phyloP scores from a whole-genome alignment of 306 rosid genomes.

The Pyrus bretschneideri region DNA sequence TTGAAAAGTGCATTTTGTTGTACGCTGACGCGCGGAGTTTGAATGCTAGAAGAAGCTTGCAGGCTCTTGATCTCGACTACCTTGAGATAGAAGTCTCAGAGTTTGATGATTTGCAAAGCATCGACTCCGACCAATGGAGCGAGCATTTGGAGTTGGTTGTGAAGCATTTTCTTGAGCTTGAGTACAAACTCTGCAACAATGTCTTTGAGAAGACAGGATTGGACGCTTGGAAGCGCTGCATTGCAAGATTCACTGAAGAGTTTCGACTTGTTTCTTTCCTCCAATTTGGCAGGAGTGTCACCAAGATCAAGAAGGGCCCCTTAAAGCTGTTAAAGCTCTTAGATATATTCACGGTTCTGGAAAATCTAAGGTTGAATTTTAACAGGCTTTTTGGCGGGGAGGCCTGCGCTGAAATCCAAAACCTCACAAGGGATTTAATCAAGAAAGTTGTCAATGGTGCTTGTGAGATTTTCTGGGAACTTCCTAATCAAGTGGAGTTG shows the following conservation, averaged over 20 bases:
- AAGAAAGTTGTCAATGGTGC: conserved; percentile 52
- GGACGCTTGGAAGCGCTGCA: conserved; percentile 38
- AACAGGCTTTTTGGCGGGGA: conserved; percentile 56
- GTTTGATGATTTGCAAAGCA: conserved; percentile 21
- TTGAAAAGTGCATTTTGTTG: conserved; percentile 41
- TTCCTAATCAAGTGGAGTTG: conserved; percentile 70
- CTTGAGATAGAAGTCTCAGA: conserved; percentile 38
- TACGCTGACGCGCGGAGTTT: conserved; percentile 49
- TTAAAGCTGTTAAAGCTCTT: conserved; percentile 67
- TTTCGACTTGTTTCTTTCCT: conserved; percentile 61
- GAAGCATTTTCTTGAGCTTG: conserved; percentile 42
- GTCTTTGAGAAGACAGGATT: conserved; percentile 46
- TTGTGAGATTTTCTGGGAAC: conserved; percentile 64
- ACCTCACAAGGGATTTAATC: conserved; percentile 59
- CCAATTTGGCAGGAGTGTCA: conserved; percentile 49
- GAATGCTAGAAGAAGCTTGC: conserved; percentile 45
- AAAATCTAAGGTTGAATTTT: conserved; percentile 51
- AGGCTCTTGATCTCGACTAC: conserved; percentile 60
- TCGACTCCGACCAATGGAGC: conserved; percentile 56
- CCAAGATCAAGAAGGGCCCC: conserved; percentile 54
- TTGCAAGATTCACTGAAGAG: conserved; percentile 47
- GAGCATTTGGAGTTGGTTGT: conserved; percentile 51
- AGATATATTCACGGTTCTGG: conserved; percentile 55
- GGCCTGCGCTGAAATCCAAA: conserved; percentile 53
- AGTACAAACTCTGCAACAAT: conserved; percentile 37